phyloP scores from a whole-genome alignment of 2,329 filamentous ascomycete species.

The Cadophora sp. region DNA sequence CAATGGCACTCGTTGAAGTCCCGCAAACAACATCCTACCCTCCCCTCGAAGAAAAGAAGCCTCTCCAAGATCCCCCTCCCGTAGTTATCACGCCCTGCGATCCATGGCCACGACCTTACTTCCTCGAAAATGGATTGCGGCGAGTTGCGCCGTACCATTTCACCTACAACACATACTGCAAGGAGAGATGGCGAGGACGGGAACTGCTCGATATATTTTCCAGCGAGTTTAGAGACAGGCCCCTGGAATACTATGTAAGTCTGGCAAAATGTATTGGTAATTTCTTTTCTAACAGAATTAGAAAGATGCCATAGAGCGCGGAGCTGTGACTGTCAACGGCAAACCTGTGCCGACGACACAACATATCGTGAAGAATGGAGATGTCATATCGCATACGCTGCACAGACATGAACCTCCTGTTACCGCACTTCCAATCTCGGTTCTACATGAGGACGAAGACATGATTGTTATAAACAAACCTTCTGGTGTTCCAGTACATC shows the following conservation, averaged over 20 bases:
- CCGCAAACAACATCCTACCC: conserved; percentile 41
- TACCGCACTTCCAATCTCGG: conserved; percentile 76
- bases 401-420: conserved; percentile 97
- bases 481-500: conserved; percentile 91
- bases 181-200: conserved; percentile 88
- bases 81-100: conserved; percentile 60
- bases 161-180: conserved; percentile 95
- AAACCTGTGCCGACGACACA: conserved; percentile 68
- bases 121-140: conserved; percentile 81
- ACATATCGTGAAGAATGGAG: conserved; percentile 83
- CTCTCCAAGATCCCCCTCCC: conserved; percentile 50
- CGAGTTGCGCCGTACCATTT: conserved; percentile 87
- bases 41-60: conserved; percentile 46
- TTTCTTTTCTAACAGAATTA: conserved; percentile 45
- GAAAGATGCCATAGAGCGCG: conserved; percentile 78
- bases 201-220: conserved; percentile 86
- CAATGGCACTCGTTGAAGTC: conserved; percentile 51
- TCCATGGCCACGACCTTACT: conserved; percentile 73
- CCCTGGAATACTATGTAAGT: conserved; percentile 82
- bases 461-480: conserved; percentile 98
- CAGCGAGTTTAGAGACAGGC: conserved; percentile 89
- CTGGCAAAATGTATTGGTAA: neutral
- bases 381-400: conserved; percentile 89
- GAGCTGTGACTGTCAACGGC: conserved; percentile 82
- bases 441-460: conserved; percentile 90